Evolutionary conservation across 2,329 filamentous ascomycete species (phyloP).

Genomic region (Teratosphaeriaceae sp.): DNA sequence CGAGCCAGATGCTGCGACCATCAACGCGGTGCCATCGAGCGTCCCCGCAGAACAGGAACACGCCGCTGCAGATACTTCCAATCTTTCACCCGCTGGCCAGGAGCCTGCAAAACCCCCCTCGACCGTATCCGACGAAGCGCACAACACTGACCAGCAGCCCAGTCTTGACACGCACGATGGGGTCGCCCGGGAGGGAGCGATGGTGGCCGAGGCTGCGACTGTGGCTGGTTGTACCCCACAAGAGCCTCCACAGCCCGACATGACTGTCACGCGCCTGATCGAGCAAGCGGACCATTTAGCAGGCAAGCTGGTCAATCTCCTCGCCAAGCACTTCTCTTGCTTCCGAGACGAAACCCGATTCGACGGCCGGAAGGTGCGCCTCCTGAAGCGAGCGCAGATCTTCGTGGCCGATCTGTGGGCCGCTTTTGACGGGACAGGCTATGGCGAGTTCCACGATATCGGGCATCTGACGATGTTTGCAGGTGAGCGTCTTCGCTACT

Average conservation of each 20-base stretch:
- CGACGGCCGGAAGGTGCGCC: constrained; percentile 66
- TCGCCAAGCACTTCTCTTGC: constrained; percentile 74
- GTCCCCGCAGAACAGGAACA: too few relatives aligned
- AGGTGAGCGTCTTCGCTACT: constrained; percentile 33
- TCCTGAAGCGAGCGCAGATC: constrained; percentile 94
- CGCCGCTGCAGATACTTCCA: not conserved
- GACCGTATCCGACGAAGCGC: not conserved
- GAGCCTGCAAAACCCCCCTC: not conserved
- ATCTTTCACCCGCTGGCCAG: not conserved
- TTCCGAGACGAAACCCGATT: constrained; percentile 78
- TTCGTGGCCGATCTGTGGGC: constrained; percentile 96
- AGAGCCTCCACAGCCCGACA: constrained; percentile 13
- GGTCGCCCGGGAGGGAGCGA: too few relatives aligned
- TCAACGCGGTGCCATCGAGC: not conserved
- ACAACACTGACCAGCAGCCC: not conserved
- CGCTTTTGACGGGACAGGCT: constrained; percentile 75
- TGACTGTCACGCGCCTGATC: constrained; percentile 65
- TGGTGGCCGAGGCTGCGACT: not conserved
- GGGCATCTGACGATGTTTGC: constrained; percentile 98
- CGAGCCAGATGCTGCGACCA: too few relatives aligned
- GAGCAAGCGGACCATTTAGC: constrained; percentile 70
- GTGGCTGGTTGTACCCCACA: not conserved
- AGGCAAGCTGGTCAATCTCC: constrained; percentile 74
- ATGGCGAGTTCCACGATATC: constrained; percentile 81
- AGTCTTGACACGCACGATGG: not conserved